These are phyloP conservation scores for Arachis stenosperma DNA, from an alignment of 306 rosid species.

Conservation along the genomic window DNA sequence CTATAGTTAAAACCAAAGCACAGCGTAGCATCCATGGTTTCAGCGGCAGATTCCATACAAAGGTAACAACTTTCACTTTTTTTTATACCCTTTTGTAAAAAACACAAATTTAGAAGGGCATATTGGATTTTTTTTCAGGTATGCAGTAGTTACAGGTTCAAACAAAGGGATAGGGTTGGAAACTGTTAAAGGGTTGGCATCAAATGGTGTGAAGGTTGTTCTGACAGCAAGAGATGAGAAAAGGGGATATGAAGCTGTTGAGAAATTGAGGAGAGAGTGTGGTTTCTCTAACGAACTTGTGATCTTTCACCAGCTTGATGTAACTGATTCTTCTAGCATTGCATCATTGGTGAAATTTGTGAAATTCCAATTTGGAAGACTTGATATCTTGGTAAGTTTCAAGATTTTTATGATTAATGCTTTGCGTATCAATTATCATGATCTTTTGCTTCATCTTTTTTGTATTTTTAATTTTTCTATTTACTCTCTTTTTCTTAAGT, in stretches of 20 bases:
- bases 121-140: constrained; percentile 35
- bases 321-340: constrained; percentile 47
- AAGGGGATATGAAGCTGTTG: constrained; percentile 46
- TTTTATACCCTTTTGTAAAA: neutral
- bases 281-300: constrained; percentile 36
- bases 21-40: constrained; percentile 36
- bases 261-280: constrained; percentile 30
- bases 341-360: constrained; percentile 42
- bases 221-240: constrained; percentile 52
- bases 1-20: neutral
- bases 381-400: constrained; percentile 48
- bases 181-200: constrained; percentile 46
- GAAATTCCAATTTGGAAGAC: constrained; percentile 46
- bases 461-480: neutral
- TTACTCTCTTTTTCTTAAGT: too few species aligned
- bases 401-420: neutral
- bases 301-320: constrained; percentile 55
- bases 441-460: neutral
- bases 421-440: neutral
- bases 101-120: neutral
- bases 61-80: constrained; percentile 25
- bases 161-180: constrained; percentile 55
- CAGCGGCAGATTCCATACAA: constrained; percentile 36
- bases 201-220: constrained; percentile 47
- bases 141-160: constrained; percentile 58